Evolutionary conservation across 106 monocot species (phyloP).

Genomic region (Phalaenopsis equestris): DNA sequence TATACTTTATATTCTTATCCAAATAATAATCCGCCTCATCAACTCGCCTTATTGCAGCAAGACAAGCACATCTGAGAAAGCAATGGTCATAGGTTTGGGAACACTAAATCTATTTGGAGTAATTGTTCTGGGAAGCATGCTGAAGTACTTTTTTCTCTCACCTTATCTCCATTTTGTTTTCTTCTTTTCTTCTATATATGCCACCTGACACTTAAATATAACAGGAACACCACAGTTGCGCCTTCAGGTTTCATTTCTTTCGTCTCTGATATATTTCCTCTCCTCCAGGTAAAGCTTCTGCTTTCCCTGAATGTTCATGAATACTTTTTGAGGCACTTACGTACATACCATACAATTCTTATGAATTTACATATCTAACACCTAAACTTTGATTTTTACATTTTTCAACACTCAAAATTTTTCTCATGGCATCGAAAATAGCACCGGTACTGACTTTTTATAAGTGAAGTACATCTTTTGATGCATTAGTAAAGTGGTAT

Average conservation of each 20-base stretch:
- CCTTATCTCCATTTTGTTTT: neutral
- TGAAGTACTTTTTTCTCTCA: conserved; percentile 39
- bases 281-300: conserved; percentile 61
- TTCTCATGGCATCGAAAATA: no score
- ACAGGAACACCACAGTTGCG: conserved; percentile 44
- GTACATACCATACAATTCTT: no score
- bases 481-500: no score
- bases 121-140: conserved; percentile 65
- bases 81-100: conserved; percentile 85
- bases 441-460: no score
- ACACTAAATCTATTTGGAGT: conserved; percentile 95
- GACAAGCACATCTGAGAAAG: conserved; percentile 59
- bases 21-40: neutral
- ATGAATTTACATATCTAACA: no score
- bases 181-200: conserved; percentile 8
- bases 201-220: conserved; percentile 9
- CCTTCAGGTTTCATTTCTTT: conserved; percentile 76
- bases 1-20: neutral
- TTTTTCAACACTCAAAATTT: no score
- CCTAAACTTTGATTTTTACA: no score
- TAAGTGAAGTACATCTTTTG: no score
- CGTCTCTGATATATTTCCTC: conserved; percentile 78
- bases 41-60: conserved; percentile 47
- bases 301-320: neutral
- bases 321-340: no score